Evolutionary conservation across 2,329 filamentous ascomycete genomes (phyloP), one percentile per base, ranked within the genome.

Genomic region (Xenoacremonium recifei): DNA sequence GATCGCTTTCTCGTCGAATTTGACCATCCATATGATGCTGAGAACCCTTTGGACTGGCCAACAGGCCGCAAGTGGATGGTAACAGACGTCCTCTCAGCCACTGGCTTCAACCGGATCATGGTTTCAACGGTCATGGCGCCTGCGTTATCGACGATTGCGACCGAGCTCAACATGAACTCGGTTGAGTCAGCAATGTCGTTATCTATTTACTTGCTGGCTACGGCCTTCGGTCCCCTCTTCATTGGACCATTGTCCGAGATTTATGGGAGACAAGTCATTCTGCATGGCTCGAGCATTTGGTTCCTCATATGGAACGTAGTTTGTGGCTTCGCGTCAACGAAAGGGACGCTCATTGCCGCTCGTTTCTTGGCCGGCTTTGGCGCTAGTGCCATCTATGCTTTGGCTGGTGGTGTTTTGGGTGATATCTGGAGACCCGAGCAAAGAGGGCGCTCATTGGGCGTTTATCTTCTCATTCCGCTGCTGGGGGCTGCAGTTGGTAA

Each of bases 91-190:
- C 62, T 76, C 1, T 76, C 73, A 0, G 67, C 68, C 3, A 72
- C 70, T 0, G 73, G 72, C 6, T 76, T 78, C 49, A 74, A 73
- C 33, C 70, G 70, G 9, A 75, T 76, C 44, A 66, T 77, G 48
- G 70, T 75, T 0, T 74, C 71, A 4, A 74, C 73, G 1, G 76
- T 78, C 54, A 72, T 77, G 61, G 73, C 75, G 0, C 73, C 73
- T 0, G 72, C 72, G 0, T 50, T 84, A 19, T 49, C 65, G 2
- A 53, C 66, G 2, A 76, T 84, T 33, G 68, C 71, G 5, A 54
- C 56, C 2, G 76, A 82, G 29, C 62, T 84, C 11, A 32, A 72
- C 31, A 80, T 83, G 56, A 70, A 54, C 5, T 58, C 66, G 6
- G 60, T 62, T 27, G 66, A 77, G 49, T 63, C 79, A 3, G 69